A percentile compares a stretch with the other conserved stretches of the same genome.
These are phyloP conservation scores for Nidula niveotomentosa DNA, from an alignment of 1,284 basidiomycete genomes.

Conservation along the genomic window DNA sequence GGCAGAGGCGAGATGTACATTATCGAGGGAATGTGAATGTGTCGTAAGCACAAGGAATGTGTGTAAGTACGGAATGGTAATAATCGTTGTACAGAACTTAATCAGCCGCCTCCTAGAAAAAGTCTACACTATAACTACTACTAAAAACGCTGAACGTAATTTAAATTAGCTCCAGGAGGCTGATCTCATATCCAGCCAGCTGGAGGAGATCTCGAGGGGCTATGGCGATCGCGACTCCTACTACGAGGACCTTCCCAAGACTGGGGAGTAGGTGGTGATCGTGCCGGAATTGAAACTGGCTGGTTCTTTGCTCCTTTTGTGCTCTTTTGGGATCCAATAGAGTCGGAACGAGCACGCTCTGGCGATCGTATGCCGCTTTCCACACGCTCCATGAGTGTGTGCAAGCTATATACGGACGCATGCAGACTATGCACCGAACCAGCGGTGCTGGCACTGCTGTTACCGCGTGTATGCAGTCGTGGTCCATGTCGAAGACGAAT, in stretches of 20 bases:
- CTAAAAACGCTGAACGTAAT: no score
- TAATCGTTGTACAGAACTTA: no score
- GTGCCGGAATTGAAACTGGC: constrained; percentile 11
- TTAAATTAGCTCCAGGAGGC: no score
- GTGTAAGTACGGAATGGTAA: no score
- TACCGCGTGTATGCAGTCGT: constrained; percentile 32
- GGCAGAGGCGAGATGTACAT: no score
- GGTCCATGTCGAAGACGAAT: constrained; percentile 45
- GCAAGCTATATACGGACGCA: constrained; percentile 46
- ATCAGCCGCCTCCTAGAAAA: no score
- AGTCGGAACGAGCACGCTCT: constrained; percentile 13
- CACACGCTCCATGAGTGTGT: constrained; percentile 42
- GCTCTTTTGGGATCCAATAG: constrained; percentile 14
- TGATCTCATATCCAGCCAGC: constrained; percentile 47
- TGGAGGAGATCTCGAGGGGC: constrained; percentile 33
- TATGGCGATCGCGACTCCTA: constrained; percentile 23
- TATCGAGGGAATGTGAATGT: no score
- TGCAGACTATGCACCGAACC: constrained; percentile 40
- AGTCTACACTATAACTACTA: no score
- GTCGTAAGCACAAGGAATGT: no score
- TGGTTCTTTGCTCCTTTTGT: constrained; percentile 9
- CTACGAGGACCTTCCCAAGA: constrained; percentile 31
- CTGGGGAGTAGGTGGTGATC: constrained; percentile 36
- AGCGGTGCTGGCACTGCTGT: constrained; percentile 28
- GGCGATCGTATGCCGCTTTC: constrained; percentile 23